Evolutionary conservation across 371 early-diverging fungal genomes (phyloP), one percentile per base, ranked within the genome.

Genomic region (Circinella minor): DNA sequence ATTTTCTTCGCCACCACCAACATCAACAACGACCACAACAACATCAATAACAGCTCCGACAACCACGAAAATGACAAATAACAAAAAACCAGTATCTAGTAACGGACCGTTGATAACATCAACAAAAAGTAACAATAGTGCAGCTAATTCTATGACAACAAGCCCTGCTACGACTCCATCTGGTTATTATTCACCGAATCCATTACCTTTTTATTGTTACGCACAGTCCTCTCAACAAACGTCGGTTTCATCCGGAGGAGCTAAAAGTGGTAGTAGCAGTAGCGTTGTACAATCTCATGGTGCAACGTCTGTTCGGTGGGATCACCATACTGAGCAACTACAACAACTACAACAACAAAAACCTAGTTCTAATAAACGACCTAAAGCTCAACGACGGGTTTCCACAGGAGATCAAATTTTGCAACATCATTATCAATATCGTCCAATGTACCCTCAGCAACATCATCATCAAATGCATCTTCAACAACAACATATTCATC

Each of bases 1-100:
- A 43, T 59, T 67, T 59, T 18, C 55, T 20, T 38, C 65, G 7
- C 55, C 46, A 5, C 57, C 66, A 18, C 67, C 67, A 67, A 59
- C 48, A 34, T 9, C 67, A 67, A 14, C 67, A 57, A 34, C 59
- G 15, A 9, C 55, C 15, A 38, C 66, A 54, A 10, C 66, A 54
- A 66, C 66, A 39, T 43, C 37, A 14, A 55, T 43, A 3, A 43
- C 43, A 43, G 11, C 1, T 11, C 43, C 27, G 27, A 27, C 27
- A 27, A 27, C 27, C 27, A 27, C 27, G 27, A 27, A 27, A 27
- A 27, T 27, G 1, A 27, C 27, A 27, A 27, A 43, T 2, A 43
- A 43, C 43, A 43, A 27, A 36, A 65, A 48, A 65, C 14, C 65
- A 62, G 55, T 15, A 55, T n/a, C 55, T 27, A 2, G 27, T 27